phyloP scores from a whole-genome alignment of 805 yeast genomes.

The Barnettozyma botsteinii region DNA sequence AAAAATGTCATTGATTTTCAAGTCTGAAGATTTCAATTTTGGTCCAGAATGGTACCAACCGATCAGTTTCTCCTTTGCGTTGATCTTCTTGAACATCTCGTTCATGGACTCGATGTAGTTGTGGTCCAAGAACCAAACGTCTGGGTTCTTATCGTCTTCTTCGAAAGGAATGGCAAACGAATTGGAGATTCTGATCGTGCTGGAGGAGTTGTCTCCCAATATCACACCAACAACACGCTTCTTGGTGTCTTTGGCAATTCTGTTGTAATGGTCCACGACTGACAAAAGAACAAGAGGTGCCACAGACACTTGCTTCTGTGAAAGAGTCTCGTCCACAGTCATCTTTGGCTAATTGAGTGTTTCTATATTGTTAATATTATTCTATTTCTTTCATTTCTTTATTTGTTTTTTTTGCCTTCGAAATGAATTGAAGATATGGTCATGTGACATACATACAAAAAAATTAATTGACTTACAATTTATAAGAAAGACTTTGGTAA shows the following conservation, averaged over 20 bases:
- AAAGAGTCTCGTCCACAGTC: constrained; percentile 20
- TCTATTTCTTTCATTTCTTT: background rate
- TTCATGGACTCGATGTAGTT: constrained; percentile 94
- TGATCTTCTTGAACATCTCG: constrained; percentile 95
- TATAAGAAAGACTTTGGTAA: no score
- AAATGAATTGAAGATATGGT: background rate
- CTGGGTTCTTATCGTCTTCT: constrained; percentile 87
- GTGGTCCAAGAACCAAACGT: constrained; percentile 96
- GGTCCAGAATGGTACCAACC: constrained; percentile 99
- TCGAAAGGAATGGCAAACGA: constrained; percentile 97
- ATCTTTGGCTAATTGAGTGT: constrained; percentile 2
- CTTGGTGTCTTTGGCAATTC: constrained; percentile 67
- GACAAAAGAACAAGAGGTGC: constrained; percentile 94
- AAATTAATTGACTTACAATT: no score
- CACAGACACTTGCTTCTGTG: constrained; percentile 65
- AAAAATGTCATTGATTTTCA: constrained; percentile 86
- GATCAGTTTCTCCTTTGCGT: constrained; percentile 90
- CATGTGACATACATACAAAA: no score
- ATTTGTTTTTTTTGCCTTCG: constrained; percentile 2
- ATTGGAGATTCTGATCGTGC: constrained; percentile 68
- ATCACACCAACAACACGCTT: constrained; percentile 93
- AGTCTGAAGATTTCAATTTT: constrained; percentile 78
- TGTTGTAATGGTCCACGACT: constrained; percentile 90
- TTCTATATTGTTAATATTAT: background rate
- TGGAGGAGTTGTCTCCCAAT: constrained; percentile 64